These are phyloP conservation scores for Funneliformis caledonium DNA, from an alignment of 371 early-diverging fungal species.

Conservation along the genomic window DNA sequence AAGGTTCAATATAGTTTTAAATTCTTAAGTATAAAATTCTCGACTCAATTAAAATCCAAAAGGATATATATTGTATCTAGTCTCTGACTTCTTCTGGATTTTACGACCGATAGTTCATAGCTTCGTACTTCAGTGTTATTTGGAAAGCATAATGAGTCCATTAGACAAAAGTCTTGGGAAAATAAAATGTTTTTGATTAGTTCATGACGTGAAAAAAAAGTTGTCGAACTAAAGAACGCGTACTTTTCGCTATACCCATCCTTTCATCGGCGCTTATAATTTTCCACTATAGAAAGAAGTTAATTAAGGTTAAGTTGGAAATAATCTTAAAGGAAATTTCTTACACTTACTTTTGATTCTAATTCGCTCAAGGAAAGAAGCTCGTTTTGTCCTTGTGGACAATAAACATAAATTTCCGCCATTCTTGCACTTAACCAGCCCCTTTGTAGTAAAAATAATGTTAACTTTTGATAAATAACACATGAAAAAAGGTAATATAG, in stretches of 20 bases:
- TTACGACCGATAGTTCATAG: background rate
- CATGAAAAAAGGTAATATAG: too few species aligned
- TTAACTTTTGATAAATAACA: background rate
- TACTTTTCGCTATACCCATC: constrained; percentile 14
- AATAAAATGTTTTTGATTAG: background rate
- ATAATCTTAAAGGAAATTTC: background rate
- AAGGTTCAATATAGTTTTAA: background rate
- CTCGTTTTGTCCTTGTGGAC: constrained; percentile 15
- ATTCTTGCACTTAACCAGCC: constrained; percentile 23
- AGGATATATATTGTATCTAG: background rate
- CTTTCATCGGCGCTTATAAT: background rate
- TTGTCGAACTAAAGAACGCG: background rate
- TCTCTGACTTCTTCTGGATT: background rate
- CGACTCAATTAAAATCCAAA: background rate
- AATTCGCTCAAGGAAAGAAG: background rate
- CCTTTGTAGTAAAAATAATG: background rate
- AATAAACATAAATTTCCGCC: constrained; percentile 4
- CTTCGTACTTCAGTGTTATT: background rate
- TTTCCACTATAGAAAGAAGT: constrained; percentile 22
- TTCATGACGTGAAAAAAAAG: background rate
- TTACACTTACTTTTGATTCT: background rate
- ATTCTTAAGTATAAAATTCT: too few species aligned
- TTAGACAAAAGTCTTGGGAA: background rate
- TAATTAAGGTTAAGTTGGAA: background rate
- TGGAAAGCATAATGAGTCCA: background rate